Conservation (phyloP, 345 rosid genomes). For the Linum lewisii region DNA sequence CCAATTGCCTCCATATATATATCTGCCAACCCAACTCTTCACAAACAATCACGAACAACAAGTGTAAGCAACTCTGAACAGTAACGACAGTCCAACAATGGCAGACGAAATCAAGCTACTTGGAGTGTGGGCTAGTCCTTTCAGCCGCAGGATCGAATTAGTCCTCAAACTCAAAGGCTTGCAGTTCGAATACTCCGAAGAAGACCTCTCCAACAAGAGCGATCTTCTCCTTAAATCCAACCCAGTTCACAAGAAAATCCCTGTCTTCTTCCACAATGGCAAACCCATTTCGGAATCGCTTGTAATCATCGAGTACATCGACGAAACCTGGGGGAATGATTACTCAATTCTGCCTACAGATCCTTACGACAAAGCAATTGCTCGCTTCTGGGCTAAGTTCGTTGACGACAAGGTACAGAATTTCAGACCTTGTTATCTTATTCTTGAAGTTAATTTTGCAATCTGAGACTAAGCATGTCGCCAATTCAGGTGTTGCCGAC, state of each 20-base stretch:
- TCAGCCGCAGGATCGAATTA: slow-evolving; percentile 6
- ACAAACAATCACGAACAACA: background rate
- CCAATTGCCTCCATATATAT: too few relatives aligned
- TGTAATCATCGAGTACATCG: slow-evolving; percentile 13
- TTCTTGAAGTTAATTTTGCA: too few relatives aligned
- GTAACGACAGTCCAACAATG: background rate
- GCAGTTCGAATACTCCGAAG: slow-evolving; percentile 4
- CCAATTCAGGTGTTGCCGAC: slow-evolving; percentile 1
- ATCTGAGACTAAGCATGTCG: too few relatives aligned
- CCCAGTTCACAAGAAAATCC: slow-evolving; percentile 9
- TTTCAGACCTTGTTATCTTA: too few relatives aligned
- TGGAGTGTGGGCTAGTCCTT: slow-evolving; percentile 7
- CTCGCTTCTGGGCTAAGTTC: slow-evolving; percentile 16
- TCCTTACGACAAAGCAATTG: slow-evolving; percentile 2
- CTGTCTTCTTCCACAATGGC: slow-evolving; percentile 11
- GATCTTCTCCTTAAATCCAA: slow-evolving; percentile 5
- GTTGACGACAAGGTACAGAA: slow-evolving; percentile 10
- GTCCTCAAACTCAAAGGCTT: slow-evolving; percentile 12
- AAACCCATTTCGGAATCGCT: slow-evolving; percentile 10
- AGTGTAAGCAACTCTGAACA: background rate
- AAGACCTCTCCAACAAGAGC: slow-evolving; percentile 14
- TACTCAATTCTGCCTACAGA: slow-evolving; percentile 4
- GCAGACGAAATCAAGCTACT: slow-evolving; percentile 7
- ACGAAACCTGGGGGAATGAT: slow-evolving; percentile 8
- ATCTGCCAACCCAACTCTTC: background rate